Percentiles rank a stretch among this genome's conserved stretches.
phyloP scores from a whole-genome alignment of 192 early-diverging fungal species.

The Entomortierella lignicola region DNA sequence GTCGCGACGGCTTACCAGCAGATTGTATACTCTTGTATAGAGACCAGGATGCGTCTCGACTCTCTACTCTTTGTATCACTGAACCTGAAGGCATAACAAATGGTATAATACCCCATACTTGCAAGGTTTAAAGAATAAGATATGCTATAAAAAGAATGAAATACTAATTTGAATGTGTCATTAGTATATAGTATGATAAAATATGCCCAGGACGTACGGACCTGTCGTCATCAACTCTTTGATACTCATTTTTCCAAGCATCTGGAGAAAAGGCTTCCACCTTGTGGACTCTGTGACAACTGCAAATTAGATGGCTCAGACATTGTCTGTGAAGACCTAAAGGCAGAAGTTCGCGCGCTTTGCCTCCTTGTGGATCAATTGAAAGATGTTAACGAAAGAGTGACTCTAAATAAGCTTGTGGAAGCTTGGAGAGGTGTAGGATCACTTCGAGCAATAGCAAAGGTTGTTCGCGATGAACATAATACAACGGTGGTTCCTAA shows the following conservation, averaged over 20 bases:
- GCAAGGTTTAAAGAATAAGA: no score
- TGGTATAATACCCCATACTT: no score
- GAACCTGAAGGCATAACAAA: constrained; percentile 68
- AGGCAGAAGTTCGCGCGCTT: constrained; percentile 47
- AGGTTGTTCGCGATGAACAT: constrained; percentile 45
- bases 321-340: constrained; percentile 61
- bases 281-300: constrained; percentile 60
- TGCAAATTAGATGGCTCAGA: constrained; percentile 49
- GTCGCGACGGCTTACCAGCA: constrained; percentile 74
- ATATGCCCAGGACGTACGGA: constrained; percentile 71
- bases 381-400: constrained; percentile 50
- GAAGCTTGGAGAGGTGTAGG: constrained; percentile 58
- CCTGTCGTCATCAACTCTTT: constrained; percentile 71
- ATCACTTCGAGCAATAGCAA: constrained; percentile 36
- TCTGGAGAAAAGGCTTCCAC: constrained; percentile 23
- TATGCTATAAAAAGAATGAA: no score
- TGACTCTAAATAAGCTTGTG: constrained; percentile 64
- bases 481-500: constrained; percentile 29
- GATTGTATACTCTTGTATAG: constrained; percentile 79
- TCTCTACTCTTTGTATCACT: constrained; percentile 69
- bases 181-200: constrained; percentile 68
- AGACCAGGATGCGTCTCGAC: constrained; percentile 68
- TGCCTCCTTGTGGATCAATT: constrained; percentile 44
- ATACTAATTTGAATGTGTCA: no score
- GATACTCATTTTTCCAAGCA: constrained; percentile 66